Conservation (phyloP, 192 early-diverging fungal genomes). For the Chytriomyces sp. region DNA sequence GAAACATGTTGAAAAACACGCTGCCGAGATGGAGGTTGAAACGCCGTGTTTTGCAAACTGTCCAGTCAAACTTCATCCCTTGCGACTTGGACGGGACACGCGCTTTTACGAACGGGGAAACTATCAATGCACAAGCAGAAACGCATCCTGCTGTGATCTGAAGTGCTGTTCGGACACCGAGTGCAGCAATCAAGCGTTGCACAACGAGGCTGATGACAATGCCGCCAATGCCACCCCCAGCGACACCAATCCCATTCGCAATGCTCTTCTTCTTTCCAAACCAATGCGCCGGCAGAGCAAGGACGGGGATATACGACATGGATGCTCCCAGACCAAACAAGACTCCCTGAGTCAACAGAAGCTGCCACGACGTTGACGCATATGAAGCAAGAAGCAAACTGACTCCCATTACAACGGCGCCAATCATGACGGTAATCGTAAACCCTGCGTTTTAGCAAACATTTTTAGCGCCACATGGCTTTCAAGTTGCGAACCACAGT, state of each 20-base stretch:
- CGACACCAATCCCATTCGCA: slow-evolving; percentile 72
- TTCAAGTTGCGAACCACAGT: not conserved
- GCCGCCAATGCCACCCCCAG: slow-evolving; percentile 77
- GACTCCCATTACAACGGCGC: not conserved
- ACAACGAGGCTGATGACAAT: slow-evolving; percentile 65
- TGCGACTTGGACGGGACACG: slow-evolving; percentile 1
- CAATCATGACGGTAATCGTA: slow-evolving; percentile 44
- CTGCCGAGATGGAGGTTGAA: slow-evolving; percentile 2
- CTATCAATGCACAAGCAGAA: slow-evolving; percentile 28
- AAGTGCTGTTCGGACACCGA: slow-evolving; percentile 69
- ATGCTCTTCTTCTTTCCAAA: slow-evolving; percentile 66
- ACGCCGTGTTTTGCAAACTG: not conserved
- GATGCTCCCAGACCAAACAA: slow-evolving; percentile 74
- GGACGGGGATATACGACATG: slow-evolving; percentile 66
- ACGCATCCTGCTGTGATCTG: slow-evolving; percentile 66
- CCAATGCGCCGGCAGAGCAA: slow-evolving; percentile 72
- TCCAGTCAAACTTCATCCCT: slow-evolving; percentile 13
- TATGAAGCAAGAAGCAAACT: not conserved
- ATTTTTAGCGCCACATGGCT: not conserved
- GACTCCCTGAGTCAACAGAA: slow-evolving; percentile 66
- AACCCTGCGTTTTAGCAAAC: slow-evolving; percentile 49
- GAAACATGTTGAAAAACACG: slow-evolving; percentile 44
- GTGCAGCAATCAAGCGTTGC: slow-evolving; percentile 59
- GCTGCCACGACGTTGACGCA: not conserved
- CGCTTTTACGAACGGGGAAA: not conserved